A percentile compares a stretch with the other conserved stretches of the same genome.
These are phyloP conservation scores for Cubamyces lactineus DNA, from an alignment of 768 basidiomycete species.

Conservation along the genomic window DNA sequence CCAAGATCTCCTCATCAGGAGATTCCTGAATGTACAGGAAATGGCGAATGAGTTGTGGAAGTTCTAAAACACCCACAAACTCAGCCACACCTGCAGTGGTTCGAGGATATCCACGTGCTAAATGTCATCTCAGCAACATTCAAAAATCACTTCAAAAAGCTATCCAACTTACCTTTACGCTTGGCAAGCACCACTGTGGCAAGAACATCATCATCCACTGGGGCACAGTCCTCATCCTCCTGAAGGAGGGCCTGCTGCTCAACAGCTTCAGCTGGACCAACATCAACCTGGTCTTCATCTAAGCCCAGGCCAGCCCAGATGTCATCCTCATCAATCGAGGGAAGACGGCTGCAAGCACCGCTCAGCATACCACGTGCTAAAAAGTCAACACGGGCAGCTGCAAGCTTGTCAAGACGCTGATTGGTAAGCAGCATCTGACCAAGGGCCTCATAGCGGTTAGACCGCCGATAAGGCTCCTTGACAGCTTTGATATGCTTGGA, in stretches of 20 bases:
- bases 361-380: conserved; percentile 22
- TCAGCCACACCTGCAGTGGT: neutral
- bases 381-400: conserved; percentile 27
- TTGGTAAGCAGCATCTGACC: conserved; percentile 32
- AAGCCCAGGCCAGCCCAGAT: neutral
- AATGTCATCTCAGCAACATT: neutral
- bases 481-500: conserved; percentile 33
- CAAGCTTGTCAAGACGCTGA: conserved; percentile 33
- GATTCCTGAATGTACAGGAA: conserved; percentile 1
- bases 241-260: neutral
- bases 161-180: neutral
- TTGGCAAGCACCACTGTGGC: neutral
- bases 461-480: conserved; percentile 32
- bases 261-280: neutral
- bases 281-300: neutral
- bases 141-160: no score
- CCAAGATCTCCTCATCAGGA: neutral
- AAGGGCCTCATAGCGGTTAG: conserved; percentile 26
- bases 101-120: neutral
- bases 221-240: neutral
- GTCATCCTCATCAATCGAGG: neutral
- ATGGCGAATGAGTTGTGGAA: neutral
- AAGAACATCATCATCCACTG: neutral
- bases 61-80: neutral
- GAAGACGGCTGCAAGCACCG: neutral